Conservation (phyloP, 2,329 filamentous ascomycete species). For the Pochonia chlamydosporia region DNA sequence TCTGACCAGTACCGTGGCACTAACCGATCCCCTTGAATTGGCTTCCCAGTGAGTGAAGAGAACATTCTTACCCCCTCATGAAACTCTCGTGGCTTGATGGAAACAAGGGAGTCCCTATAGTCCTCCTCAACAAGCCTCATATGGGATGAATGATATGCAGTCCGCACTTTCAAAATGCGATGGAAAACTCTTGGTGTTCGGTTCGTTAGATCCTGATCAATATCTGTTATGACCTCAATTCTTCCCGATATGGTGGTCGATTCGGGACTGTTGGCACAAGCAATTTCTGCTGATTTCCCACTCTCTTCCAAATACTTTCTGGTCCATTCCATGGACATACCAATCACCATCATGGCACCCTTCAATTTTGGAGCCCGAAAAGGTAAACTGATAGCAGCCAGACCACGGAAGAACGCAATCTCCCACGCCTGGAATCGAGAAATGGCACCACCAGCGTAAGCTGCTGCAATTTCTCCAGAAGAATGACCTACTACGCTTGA, state of each 20-base stretch:
- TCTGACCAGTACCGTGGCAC: conserved; percentile 37
- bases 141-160: conserved; percentile 40
- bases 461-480: conserved; percentile 41
- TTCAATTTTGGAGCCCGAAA: conserved; percentile 20
- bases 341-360: conserved; percentile 37
- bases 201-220: conserved; percentile 24
- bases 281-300: conserved; percentile 25
- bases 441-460: conserved; percentile 32
- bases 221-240: conserved; percentile 20
- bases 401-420: conserved; percentile 35
- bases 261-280: conserved; percentile 38
- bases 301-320: conserved; percentile 19
- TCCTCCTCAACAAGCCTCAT: conserved; percentile 32
- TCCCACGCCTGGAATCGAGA: conserved; percentile 32
- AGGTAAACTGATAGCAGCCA: conserved; percentile 24
- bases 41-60: conserved; percentile 32
- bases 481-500: conserved; percentile 37
- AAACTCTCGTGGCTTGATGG: conserved; percentile 14
- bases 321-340: conserved; percentile 23
- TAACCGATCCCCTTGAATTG: conserved; percentile 20
- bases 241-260: conserved; percentile 40
- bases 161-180: conserved; percentile 29
- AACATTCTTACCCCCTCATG: conserved; percentile 26
- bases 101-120: conserved; percentile 25
- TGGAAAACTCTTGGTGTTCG: conserved; percentile 25